Evolutionary conservation across 371 early-diverging fungal species (phyloP).

Genomic region (Apophysomyces trapeziformis): DNA sequence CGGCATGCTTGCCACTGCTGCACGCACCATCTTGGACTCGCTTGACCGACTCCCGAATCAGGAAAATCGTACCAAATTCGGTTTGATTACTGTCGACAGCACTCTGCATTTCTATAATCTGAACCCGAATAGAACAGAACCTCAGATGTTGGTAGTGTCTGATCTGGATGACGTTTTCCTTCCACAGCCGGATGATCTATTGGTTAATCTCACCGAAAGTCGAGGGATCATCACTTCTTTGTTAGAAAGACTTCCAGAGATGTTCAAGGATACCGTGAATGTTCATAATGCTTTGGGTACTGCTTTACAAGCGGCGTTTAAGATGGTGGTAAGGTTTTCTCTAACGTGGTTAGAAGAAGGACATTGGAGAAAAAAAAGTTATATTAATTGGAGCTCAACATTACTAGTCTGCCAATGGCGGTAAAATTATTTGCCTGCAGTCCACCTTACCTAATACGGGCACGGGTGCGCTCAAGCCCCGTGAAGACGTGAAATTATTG

Average conservation of each 20-base stretch:
- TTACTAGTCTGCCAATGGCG: slow-evolving; percentile 73
- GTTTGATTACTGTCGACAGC: slow-evolving; percentile 89
- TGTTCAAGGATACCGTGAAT: slow-evolving; percentile 83
- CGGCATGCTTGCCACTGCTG: slow-evolving; percentile 73
- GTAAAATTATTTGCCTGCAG: slow-evolving; percentile 90
- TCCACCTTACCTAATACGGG: slow-evolving; percentile 83
- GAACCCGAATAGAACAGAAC: slow-evolving; percentile 64
- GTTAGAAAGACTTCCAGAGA: slow-evolving; percentile 74
- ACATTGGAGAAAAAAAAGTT: neutral
- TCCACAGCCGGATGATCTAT: slow-evolving; percentile 84
- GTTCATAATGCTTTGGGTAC: slow-evolving; percentile 82
- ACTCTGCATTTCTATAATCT: slow-evolving; percentile 91
- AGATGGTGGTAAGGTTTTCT: slow-evolving; percentile 67
- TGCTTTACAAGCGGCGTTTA: slow-evolving; percentile 85
- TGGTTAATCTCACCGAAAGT: slow-evolving; percentile 85
- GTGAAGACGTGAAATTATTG: slow-evolving; percentile 85
- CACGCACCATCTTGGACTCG: slow-evolving; percentile 80
- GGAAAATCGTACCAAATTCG: slow-evolving; percentile 88
- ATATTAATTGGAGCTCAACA: neutral
- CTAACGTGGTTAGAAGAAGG: too few species aligned
- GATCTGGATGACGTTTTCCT: slow-evolving; percentile 91
- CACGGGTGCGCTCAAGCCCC: slow-evolving; percentile 78
- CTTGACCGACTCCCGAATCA: slow-evolving; percentile 88
- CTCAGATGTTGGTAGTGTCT: slow-evolving; percentile 92
- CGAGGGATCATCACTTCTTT: slow-evolving; percentile 71